These are phyloP conservation scores for Xerocomellus chrysenteron DNA, from an alignment of 768 basidiomycete genomes.

Conservation along the genomic window DNA sequence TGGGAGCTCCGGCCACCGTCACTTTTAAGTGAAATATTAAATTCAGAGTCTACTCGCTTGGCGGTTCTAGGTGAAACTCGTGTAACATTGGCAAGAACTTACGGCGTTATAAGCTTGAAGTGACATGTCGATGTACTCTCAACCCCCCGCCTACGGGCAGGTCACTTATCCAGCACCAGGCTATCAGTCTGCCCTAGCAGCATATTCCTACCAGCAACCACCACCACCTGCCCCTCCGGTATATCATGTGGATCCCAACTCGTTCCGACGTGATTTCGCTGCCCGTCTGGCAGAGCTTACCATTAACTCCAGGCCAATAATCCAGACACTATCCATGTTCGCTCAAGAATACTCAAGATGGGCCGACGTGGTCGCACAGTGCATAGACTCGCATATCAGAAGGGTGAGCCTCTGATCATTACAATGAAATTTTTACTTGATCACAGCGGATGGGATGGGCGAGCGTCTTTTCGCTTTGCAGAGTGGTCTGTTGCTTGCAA, in stretches of 20 bases:
- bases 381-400: slow-evolving; percentile 81
- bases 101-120: slow-evolving; percentile 38
- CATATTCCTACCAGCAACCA: slow-evolving; percentile 49
- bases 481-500: slow-evolving; percentile 28
- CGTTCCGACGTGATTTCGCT: slow-evolving; percentile 78
- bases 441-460: slow-evolving; percentile 29
- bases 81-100: slow-evolving; percentile 33
- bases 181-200: slow-evolving; percentile 44
- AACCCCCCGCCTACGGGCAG: slow-evolving; percentile 57
- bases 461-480: slow-evolving; percentile 24
- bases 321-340: slow-evolving; percentile 88
- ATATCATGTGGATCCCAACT: slow-evolving; percentile 59
- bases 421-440: slow-evolving; percentile 24
- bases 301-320: slow-evolving; percentile 93
- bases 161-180: slow-evolving; percentile 49
- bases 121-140: slow-evolving; percentile 65
- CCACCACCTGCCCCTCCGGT: slow-evolving; percentile 42
- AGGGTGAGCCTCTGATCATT: slow-evolving; percentile 65
- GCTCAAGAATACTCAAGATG: slow-evolving; percentile 84
- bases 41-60: slow-evolving; percentile 36
- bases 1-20: slow-evolving; percentile 39
- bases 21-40: slow-evolving; percentile 52
- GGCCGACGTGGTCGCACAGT: slow-evolving; percentile 76
- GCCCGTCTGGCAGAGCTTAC: slow-evolving; percentile 75
- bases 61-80: slow-evolving; percentile 33